These are phyloP conservation scores for Gracilaria domingensis DNA, from an alignment of 23 red algal genomes.

Conservation along the genomic window DNA sequence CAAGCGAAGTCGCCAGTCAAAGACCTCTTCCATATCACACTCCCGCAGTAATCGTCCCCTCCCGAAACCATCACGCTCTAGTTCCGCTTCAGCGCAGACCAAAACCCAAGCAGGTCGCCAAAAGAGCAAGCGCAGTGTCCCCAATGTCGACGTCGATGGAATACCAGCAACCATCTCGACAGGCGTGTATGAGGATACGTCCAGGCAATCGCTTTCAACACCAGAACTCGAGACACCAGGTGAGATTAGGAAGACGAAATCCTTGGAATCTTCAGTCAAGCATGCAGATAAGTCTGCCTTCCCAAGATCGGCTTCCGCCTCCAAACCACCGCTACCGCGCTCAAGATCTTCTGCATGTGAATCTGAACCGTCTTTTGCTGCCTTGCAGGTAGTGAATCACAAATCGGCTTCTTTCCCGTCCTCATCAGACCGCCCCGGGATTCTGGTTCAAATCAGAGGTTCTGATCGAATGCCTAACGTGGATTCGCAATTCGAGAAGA, in stretches of 20 bases:
- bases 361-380: constrained; percentile 15
- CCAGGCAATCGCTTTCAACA: neutral
- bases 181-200: neutral
- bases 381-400: neutral
- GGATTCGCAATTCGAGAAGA: neutral
- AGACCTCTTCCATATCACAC: neutral
- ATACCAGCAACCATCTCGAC: neutral
- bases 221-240: neutral
- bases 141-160: neutral
- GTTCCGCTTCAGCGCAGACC: neutral
- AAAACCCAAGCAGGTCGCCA: neutral
- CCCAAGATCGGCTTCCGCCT: neutral
- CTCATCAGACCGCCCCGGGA: constrained; percentile 1
- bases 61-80: neutral
- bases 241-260: neutral
- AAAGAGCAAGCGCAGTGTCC: neutral
- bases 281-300: neutral
- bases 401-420: constrained; percentile 7
- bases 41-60: constrained; percentile 8
- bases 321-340: constrained; percentile 22
- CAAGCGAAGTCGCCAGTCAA: constrained; percentile 3
- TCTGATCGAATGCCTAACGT: neutral
- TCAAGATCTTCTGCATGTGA: constrained; percentile 28
- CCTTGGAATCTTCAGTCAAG: neutral
- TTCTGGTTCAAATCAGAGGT: neutral